Conservation (phyloP, 73 alveolate genomes). For the Paraurostyla sp. region DNA sequence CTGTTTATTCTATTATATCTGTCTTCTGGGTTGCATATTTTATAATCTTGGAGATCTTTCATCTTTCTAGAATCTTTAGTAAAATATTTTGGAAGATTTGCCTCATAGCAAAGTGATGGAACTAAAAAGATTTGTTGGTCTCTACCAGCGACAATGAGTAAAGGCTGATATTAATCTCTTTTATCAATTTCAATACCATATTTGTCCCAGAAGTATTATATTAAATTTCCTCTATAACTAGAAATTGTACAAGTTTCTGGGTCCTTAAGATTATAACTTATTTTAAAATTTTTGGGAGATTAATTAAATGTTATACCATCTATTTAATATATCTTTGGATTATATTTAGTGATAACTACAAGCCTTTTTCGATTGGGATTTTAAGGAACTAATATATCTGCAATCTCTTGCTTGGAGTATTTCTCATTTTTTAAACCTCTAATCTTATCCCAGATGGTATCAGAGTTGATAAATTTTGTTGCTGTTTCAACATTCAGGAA, state of each 20-base stretch:
- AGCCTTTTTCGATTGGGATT: not conserved
- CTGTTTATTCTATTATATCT: not conserved
- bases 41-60: not conserved
- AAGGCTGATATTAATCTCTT: slow-evolving; percentile 55
- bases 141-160: slow-evolving; percentile 15
- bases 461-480: not conserved
- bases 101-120: slow-evolving; percentile 90
- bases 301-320: not conserved
- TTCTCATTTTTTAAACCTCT: not conserved
- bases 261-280: not conserved
- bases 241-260: not conserved
- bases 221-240: not conserved
- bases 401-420: not conserved
- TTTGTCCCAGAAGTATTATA: not conserved
- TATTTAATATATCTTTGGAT: not conserved
- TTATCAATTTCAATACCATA: not conserved
- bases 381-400: not conserved
- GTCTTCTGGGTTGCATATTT: not conserved
- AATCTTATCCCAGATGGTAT: not conserved
- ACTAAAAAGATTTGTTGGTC: slow-evolving; percentile 65
- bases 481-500: slow-evolving; percentile 39
- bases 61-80: slow-evolving; percentile 34
- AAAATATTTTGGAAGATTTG: slow-evolving; percentile 88
- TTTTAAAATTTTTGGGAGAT: not conserved
- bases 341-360: slow-evolving; percentile 34